Conservation (phyloP, 768 basidiomycete genomes). For the Hygrocybe punicea region DNA sequence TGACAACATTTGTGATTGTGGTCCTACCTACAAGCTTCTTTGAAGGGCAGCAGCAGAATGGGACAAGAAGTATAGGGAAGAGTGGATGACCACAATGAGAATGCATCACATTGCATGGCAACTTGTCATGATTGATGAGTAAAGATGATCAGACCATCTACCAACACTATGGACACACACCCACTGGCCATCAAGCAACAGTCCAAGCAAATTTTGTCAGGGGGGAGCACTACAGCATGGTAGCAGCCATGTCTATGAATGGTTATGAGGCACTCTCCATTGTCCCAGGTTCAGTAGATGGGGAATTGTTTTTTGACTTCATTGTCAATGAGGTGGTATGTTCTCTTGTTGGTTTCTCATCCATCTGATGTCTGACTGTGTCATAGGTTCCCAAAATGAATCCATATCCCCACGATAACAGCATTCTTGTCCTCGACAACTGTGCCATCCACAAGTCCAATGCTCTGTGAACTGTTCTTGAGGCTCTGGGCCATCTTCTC, state of each 20-base stretch:
- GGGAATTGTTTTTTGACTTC: slow-evolving; percentile 29
- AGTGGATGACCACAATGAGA: slow-evolving; percentile 10
- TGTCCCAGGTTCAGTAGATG: slow-evolving; percentile 28
- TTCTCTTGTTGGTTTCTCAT: not conserved
- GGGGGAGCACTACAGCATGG: slow-evolving; percentile 22
- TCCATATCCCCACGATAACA: slow-evolving; percentile 21
- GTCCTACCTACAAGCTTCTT: slow-evolving; percentile 21
- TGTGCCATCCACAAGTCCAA: slow-evolving; percentile 28
- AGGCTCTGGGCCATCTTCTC: slow-evolving; percentile 15
- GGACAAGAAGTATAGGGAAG: not conserved
- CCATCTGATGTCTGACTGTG: not conserved
- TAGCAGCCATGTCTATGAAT: slow-evolving; percentile 25
- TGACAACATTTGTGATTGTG: slow-evolving; percentile 13
- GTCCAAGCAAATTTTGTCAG: slow-evolving; percentile 19
- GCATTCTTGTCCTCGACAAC: slow-evolving; percentile 32
- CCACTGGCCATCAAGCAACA: slow-evolving; percentile 14
- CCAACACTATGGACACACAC: slow-evolving; percentile 25
- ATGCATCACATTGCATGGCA: slow-evolving; percentile 13
- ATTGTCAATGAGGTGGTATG: slow-evolving; percentile 26
- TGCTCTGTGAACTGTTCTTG: slow-evolving; percentile 21
- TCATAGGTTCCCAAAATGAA: slow-evolving; percentile 25
- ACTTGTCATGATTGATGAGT: slow-evolving; percentile 30
- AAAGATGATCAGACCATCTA: slow-evolving; percentile 29
- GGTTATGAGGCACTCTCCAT: slow-evolving; percentile 25
- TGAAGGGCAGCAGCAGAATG: not conserved